Evolutionary conservation across 2,329 filamentous ascomycete species (phyloP).

Genomic region (Colletotrichum sansevieriae): DNA sequence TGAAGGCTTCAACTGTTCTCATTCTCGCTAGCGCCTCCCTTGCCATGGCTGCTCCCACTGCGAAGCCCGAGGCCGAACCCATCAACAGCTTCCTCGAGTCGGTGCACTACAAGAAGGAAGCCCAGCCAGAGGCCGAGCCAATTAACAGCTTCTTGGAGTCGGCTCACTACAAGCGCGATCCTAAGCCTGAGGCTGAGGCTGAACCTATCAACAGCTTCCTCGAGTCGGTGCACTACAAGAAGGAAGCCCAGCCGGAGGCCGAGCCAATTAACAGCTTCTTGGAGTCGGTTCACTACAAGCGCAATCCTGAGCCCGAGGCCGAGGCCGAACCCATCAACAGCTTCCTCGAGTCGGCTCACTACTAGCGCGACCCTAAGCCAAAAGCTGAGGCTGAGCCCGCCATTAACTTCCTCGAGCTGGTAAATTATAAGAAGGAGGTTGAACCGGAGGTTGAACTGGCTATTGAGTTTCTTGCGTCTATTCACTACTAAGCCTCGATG

Average conservation of each 20-base stretch:
- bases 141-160: constrained; percentile 16
- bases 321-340: constrained; percentile 15
- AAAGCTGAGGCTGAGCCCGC: constrained; percentile 18
- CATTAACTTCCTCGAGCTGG: constrained; percentile 5
- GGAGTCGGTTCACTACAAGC: constrained; percentile 26
- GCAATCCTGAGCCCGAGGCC: not conserved
- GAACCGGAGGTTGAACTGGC: constrained; percentile 9
- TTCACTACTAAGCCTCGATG: not conserved
- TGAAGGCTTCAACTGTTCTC: constrained; percentile 11
- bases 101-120: constrained; percentile 19
- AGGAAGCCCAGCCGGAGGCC: constrained; percentile 17
- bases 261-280: constrained; percentile 10
- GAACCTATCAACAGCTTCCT: constrained; percentile 23
- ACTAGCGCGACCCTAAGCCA: not conserved
- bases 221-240: constrained; percentile 26
- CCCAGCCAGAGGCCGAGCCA: constrained; percentile 16
- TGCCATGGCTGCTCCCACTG: constrained; percentile 7
- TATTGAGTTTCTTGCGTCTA: constrained; percentile 2
- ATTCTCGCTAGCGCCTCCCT: constrained; percentile 12
- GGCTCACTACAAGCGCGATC: constrained; percentile 21
- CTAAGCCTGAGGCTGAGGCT: constrained; percentile 11
- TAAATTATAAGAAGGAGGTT: constrained; percentile 11
- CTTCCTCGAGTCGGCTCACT: constrained; percentile 18
- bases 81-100: constrained; percentile 19
- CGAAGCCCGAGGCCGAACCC: not conserved